phyloP scores from a whole-genome alignment of 306 rosid species.

The Vicia faba region DNA sequence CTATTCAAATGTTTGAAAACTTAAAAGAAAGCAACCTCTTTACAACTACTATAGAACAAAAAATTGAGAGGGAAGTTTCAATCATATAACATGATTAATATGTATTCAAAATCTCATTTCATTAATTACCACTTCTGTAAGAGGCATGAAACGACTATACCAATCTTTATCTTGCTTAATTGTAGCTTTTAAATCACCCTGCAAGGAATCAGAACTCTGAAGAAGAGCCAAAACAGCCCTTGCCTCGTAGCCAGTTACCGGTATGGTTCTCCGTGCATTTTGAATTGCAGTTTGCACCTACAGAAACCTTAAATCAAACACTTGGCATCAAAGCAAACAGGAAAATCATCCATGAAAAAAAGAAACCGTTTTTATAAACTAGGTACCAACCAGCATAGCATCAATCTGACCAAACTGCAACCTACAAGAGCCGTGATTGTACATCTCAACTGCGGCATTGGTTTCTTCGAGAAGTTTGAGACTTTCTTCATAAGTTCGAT shows the following conservation, averaged over 20 bases:
- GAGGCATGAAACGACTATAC: slow-evolving; percentile 82
- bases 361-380: slow-evolving; percentile 2
- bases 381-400: slow-evolving; percentile 58
- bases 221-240: slow-evolving; percentile 64
- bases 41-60: not conserved
- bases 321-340: slow-evolving; percentile 32
- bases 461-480: slow-evolving; percentile 77
- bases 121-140: slow-evolving; percentile 73
- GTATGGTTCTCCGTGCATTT: slow-evolving; percentile 60
- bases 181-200: slow-evolving; percentile 63
- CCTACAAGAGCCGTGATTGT: slow-evolving; percentile 71
- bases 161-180: slow-evolving; percentile 76
- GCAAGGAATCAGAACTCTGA: slow-evolving; percentile 67
- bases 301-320: slow-evolving; percentile 45
- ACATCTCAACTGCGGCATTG: slow-evolving; percentile 84
- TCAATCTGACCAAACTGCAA: slow-evolving; percentile 68
- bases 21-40: not conserved
- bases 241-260: slow-evolving; percentile 66
- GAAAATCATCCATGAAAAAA: not conserved
- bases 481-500: slow-evolving; percentile 71
- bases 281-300: slow-evolving; percentile 82
- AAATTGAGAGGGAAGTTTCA: not conserved
- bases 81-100: not conserved
- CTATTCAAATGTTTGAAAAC: not conserved
- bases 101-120: slow-evolving; percentile 28